These are phyloP conservation scores for Starmera stellimalicola DNA, from an alignment of 1,139 yeast species.

Conservation along the genomic window DNA sequence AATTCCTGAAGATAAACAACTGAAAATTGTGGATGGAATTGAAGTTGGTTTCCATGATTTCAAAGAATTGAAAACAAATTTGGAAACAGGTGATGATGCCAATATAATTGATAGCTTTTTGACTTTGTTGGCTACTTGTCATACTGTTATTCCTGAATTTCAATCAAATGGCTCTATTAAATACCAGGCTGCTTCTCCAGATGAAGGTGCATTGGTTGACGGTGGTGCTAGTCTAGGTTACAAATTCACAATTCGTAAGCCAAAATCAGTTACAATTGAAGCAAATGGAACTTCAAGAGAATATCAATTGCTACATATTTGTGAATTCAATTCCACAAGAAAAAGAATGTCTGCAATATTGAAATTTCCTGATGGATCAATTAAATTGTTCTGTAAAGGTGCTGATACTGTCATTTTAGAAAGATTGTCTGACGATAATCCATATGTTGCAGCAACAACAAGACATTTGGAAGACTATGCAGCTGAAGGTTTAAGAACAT, in stretches of 20 bases:
- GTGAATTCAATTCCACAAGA: constrained; percentile 95
- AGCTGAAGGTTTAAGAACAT: constrained; percentile 87
- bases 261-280: constrained; percentile 68
- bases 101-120: constrained; percentile 73
- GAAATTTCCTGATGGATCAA: constrained; percentile 89
- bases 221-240: constrained; percentile 92
- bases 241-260: constrained; percentile 75
- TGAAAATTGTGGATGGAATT: constrained; percentile 64
- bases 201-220: constrained; percentile 96
- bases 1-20: constrained; percentile 84
- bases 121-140: constrained; percentile 83
- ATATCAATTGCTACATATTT: constrained; percentile 77
- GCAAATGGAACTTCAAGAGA: constrained; percentile 31
- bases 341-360: constrained; percentile 96
- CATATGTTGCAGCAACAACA: constrained; percentile 72
- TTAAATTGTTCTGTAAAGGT: constrained; percentile 88
- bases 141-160: constrained; percentile 92
- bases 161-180: constrained; percentile 54
- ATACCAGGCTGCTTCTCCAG: constrained; percentile 98
- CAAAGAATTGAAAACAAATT: constrained; percentile 47
- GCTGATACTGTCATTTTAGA: constrained; percentile 96
- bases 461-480: constrained; percentile 95
- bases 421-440: constrained; percentile 66
- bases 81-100: constrained; percentile 41
- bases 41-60: constrained; percentile 77